Conservation (phyloP, 306 rosid species). For the Gastrolobium bilobum region DNA sequence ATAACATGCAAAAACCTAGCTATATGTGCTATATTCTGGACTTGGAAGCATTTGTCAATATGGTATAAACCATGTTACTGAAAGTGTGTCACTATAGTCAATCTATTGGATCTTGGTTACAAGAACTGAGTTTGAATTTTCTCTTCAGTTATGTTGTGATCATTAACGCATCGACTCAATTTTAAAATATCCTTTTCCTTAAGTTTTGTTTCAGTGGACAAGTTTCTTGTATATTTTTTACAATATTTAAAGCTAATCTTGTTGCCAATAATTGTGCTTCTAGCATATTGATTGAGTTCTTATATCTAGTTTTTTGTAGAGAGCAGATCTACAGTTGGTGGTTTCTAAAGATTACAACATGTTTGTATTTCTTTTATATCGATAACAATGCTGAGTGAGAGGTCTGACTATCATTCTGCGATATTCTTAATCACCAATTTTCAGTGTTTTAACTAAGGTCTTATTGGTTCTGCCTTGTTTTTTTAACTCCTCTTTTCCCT, state of each 20-base stretch:
- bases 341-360: constrained; percentile 14
- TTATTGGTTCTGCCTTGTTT: constrained; percentile 15
- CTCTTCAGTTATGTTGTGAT: background rate
- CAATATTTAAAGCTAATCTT: background rate
- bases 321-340: constrained; percentile 5
- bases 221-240: constrained; percentile 2
- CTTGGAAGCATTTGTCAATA: background rate
- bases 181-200: background rate
- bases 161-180: background rate
- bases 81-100: background rate
- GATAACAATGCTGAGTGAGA: background rate
- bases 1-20: constrained; percentile 32
- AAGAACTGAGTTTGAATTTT: constrained; percentile 33
- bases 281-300: background rate
- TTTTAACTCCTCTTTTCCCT: background rate
- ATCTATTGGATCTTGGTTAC: background rate
- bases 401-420: background rate
- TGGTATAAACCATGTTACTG: background rate
- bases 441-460: background rate
- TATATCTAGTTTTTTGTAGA: background rate
- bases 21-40: constrained; percentile 20
- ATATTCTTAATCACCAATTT: background rate
- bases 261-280: background rate
- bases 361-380: background rate
- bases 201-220: background rate